Percentiles rank a stretch among this genome's conserved stretches.
Evolutionary conservation across 306 rosid genomes (phyloP).

Genomic region (Lagenaria siceraria): DNA sequence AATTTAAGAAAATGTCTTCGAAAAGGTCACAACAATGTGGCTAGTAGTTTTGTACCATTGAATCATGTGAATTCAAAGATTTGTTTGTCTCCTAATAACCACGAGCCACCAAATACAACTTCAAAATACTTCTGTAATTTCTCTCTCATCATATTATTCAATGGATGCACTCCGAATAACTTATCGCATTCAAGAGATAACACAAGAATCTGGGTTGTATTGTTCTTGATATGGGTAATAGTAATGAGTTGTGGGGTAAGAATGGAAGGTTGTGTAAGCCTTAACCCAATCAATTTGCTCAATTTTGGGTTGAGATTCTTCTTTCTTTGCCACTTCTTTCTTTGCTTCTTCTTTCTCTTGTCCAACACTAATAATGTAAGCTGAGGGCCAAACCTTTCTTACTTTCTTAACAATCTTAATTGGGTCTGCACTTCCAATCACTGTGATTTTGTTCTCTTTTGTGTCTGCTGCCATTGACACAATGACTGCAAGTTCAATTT

Average conservation of each 20-base stretch:
- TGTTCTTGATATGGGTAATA: neutral
- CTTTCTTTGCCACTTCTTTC: neutral
- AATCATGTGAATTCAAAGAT: too few relatives aligned
- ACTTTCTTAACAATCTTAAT: constrained; percentile 38
- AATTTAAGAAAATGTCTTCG: too few relatives aligned
- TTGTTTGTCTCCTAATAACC: too few relatives aligned
- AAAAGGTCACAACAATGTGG: too few relatives aligned
- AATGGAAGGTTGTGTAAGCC: neutral
- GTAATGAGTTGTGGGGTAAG: neutral
- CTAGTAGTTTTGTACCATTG: too few relatives aligned
- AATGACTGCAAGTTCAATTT: constrained; percentile 33
- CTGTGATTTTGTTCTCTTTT: constrained; percentile 63
- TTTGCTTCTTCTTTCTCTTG: constrained; percentile 35
- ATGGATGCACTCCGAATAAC: too few relatives aligned
- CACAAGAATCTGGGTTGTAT: neutral
- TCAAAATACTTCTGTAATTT: too few relatives aligned
- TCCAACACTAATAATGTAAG: constrained; percentile 55
- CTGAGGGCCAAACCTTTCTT: constrained; percentile 40
- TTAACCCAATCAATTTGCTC: neutral
- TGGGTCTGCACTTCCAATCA: constrained; percentile 53
- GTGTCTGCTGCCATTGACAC: constrained; percentile 65
- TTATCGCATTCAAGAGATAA: neutral
- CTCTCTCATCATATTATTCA: too few relatives aligned
- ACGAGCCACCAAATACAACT: too few relatives aligned
- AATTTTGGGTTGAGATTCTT: neutral